Conservation (phyloP, 805 yeast species). For the Ogataea nonfermentans region DNA sequence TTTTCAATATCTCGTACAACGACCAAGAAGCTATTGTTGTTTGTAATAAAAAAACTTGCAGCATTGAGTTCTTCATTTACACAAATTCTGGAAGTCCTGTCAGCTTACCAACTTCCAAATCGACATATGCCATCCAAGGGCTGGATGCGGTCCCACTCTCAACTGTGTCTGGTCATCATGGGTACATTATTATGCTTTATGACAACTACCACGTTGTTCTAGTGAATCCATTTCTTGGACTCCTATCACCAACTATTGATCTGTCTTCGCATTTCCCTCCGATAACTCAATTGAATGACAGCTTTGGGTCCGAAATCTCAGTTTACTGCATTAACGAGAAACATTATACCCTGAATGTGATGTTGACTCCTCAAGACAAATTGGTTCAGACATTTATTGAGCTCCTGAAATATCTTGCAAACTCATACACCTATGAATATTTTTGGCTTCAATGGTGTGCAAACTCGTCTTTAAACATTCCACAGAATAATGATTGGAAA, state of each 20-base stretch:
- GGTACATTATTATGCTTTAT: constrained; percentile 44
- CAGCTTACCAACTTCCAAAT: constrained; percentile 25
- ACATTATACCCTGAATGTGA: constrained; percentile 35
- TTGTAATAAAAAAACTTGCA: constrained; percentile 40
- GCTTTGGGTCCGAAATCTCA: constrained; percentile 26
- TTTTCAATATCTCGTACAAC: constrained; percentile 41
- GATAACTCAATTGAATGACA: constrained; percentile 22
- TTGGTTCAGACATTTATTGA: constrained; percentile 46
- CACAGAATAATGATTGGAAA: constrained; percentile 53
- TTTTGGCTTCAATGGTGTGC: constrained; percentile 66
- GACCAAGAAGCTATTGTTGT: constrained; percentile 64
- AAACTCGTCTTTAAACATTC: constrained; percentile 42
- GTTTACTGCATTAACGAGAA: constrained; percentile 21
- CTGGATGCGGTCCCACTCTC: constrained; percentile 41
- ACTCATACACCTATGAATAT: constrained; percentile 54
- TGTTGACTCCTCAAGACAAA: constrained; percentile 44
- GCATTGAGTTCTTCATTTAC: constrained; percentile 52
- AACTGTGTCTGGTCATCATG: constrained; percentile 35
- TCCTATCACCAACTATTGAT: constrained; percentile 38
- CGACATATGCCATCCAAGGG: constrained; percentile 25
- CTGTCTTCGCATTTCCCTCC: constrained; percentile 25
- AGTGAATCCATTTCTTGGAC: constrained; percentile 56
- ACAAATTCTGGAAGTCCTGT: constrained; percentile 34
- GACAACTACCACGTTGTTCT: constrained; percentile 38
- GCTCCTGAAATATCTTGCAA: constrained; percentile 52